These are phyloP conservation scores for Otatea glauca DNA, from an alignment of 176 grass and related monocot species.

Conservation along the genomic window DNA sequence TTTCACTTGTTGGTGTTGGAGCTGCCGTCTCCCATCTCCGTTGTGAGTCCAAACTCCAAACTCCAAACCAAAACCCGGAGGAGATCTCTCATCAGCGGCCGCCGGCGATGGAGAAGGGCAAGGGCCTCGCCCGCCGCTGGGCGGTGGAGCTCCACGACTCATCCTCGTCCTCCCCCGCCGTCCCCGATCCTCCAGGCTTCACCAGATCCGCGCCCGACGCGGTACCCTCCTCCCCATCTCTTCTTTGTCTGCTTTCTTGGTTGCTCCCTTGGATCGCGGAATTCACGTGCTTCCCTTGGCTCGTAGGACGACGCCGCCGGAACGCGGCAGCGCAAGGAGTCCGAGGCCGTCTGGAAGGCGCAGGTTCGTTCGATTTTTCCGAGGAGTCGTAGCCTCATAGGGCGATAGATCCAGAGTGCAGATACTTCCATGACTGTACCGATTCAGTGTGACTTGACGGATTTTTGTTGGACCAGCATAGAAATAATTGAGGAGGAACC, in stretches of 20 bases:
- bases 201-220: conserved; percentile 68
- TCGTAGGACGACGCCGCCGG: conserved; percentile 75
- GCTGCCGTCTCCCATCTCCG: not conserved
- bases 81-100: conserved; percentile 10
- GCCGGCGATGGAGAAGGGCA: conserved; percentile 86
- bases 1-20: not conserved
- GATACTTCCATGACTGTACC: not conserved
- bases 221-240: conserved; percentile 40
- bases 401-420: conserved; percentile 13
- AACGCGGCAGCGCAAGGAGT: conserved; percentile 83
- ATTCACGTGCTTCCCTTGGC: conserved; percentile 14
- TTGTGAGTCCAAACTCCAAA: conserved; percentile 22
- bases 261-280: not conserved
- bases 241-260: not conserved
- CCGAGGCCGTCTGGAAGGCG: conserved; percentile 83
- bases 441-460: not conserved
- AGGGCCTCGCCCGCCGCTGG: conserved; percentile 89
- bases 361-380: conserved; percentile 58
- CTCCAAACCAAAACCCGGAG: not conserved
- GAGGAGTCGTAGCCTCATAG: not conserved
- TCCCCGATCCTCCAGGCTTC: conserved; percentile 83
- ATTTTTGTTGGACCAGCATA: not conserved
- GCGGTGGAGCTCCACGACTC: conserved; percentile 76
- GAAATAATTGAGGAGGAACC: not conserved
- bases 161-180: conserved; percentile 52